These are phyloP conservation scores for Plenodomus lindquistii DNA, from an alignment of 2,329 filamentous ascomycete species.

Conservation along the genomic window DNA sequence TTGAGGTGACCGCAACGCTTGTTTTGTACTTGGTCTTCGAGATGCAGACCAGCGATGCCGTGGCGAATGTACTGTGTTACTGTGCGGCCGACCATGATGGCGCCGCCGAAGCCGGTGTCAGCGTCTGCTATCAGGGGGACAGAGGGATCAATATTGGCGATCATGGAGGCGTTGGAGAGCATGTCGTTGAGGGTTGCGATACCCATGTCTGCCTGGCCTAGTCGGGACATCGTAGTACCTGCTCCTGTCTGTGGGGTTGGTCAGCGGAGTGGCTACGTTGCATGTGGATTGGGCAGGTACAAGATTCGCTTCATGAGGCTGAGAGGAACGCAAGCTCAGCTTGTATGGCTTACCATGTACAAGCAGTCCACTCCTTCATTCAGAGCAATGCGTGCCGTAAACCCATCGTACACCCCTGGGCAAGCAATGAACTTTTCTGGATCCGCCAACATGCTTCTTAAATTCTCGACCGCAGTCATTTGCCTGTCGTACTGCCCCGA, in stretches of 20 bases:
- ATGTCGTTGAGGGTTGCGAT: conserved; percentile 66
- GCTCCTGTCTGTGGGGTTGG: conserved; percentile 59
- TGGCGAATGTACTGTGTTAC: conserved; percentile 57
- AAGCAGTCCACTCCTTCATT: conserved; percentile 65
- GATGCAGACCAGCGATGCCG: conserved; percentile 63
- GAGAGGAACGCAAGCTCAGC: not conserved
- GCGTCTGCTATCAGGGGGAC: conserved; percentile 65
- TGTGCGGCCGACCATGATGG: conserved; percentile 55
- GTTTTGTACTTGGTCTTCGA: conserved; percentile 66
- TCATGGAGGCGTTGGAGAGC: conserved; percentile 66
- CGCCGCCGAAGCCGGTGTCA: conserved; percentile 59
- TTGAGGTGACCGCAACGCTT: conserved; percentile 69
- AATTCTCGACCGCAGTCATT: conserved; percentile 33
- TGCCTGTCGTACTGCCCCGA: conserved; percentile 9
- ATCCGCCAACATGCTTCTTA: conserved; percentile 38
- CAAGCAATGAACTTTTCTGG: conserved; percentile 54
- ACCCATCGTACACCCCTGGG: conserved; percentile 70
- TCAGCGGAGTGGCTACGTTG: not conserved
- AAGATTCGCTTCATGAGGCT: not conserved
- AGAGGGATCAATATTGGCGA: conserved; percentile 60
- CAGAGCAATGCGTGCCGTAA: conserved; percentile 66
- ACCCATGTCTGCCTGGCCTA: conserved; percentile 67
- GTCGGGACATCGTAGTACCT: conserved; percentile 62
- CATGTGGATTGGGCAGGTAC: not conserved
- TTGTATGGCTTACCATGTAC: conserved; percentile 62